Evolutionary conservation across 2,329 filamentous ascomycete genomes (phyloP).

Genomic region (Xylariaceae sp.): DNA sequence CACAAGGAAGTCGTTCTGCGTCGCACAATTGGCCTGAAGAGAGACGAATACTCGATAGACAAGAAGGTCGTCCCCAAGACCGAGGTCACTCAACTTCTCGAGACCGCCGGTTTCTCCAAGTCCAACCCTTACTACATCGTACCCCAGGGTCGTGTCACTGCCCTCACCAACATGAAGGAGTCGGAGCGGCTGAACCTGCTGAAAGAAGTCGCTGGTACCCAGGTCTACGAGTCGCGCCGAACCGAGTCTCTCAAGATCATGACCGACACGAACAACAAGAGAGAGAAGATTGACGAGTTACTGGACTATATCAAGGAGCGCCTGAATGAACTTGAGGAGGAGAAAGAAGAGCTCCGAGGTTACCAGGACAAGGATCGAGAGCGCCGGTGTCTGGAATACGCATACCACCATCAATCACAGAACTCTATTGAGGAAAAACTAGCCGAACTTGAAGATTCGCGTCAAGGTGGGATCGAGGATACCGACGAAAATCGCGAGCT

Average conservation of each 20-base stretch:
- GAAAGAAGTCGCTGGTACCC: slow-evolving; percentile 97
- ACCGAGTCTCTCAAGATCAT: slow-evolving; percentile 95
- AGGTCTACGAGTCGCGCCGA: slow-evolving; percentile 91
- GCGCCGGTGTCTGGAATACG: slow-evolving; percentile 88
- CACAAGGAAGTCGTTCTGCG: slow-evolving; percentile 88
- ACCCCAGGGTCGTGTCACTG: slow-evolving; percentile 91
- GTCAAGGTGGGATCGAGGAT: slow-evolving; percentile 79
- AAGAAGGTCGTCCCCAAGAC: slow-evolving; percentile 93
- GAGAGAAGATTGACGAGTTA: slow-evolving; percentile 88
- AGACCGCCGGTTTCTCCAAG: slow-evolving; percentile 92
- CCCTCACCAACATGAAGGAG: slow-evolving; percentile 98
- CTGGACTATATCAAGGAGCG: slow-evolving; percentile 90
- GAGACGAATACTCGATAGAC: slow-evolving; percentile 97
- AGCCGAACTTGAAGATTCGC: slow-evolving; percentile 76
- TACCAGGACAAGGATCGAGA: slow-evolving; percentile 96
- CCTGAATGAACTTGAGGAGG: slow-evolving; percentile 85
- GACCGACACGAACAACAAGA: slow-evolving; percentile 93
- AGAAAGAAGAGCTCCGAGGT: slow-evolving; percentile 90
- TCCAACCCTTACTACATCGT: slow-evolving; percentile 99
- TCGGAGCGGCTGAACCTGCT: slow-evolving; percentile 82
- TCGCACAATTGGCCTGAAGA: slow-evolving; percentile 93
- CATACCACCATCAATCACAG: slow-evolving; percentile 88
- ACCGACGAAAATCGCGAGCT: slow-evolving; percentile 76
- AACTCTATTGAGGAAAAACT: slow-evolving; percentile 73
- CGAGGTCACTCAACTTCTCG: slow-evolving; percentile 92